A percentile compares a stretch with the other conserved stretches of the same genome.
Evolutionary conservation across 2,329 filamentous ascomycete species (phyloP).

Genomic region (Aspergillus versicolor): DNA sequence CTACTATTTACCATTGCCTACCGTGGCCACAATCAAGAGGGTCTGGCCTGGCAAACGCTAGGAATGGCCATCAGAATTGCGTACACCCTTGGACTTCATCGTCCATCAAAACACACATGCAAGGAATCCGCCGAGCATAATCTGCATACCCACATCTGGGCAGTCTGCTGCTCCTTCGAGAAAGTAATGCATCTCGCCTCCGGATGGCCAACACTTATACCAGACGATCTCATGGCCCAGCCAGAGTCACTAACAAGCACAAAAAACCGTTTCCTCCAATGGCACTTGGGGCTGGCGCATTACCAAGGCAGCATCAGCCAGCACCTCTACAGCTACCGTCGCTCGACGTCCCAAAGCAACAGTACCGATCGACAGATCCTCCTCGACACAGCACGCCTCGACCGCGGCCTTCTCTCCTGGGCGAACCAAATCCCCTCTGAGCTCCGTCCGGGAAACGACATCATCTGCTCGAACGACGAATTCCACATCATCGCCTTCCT

Average conservation of each 20-base stretch:
- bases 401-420: constrained; percentile 9
- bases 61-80: constrained; percentile 17
- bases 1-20: constrained; percentile 13
- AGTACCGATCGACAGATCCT: constrained; percentile 14
- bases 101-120: not conserved
- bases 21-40: constrained; percentile 14
- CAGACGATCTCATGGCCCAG: constrained; percentile 3
- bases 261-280: constrained; percentile 3
- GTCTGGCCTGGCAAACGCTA: constrained; percentile 16
- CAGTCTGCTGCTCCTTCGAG: constrained; percentile 15
- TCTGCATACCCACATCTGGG: constrained; percentile 10
- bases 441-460: constrained; percentile 12
- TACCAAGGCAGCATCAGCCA: constrained; percentile 18
- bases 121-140: not conserved
- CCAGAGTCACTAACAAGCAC: not conserved
- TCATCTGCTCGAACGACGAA: constrained; percentile 5
- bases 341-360: too few relatives aligned
- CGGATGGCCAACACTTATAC: constrained; percentile 10
- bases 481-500: constrained; percentile 12
- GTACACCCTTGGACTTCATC: constrained; percentile 15
- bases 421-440: constrained; percentile 11
- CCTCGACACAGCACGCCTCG: constrained; percentile 14
- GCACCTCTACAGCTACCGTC: constrained; percentile 13
- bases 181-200: constrained; percentile 16
- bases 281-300: constrained; percentile 12